A percentile compares a stretch with the other conserved stretches of the same genome.
Conservation (phyloP, 106 monocot species). For the Ottelia alismoides region DNA sequence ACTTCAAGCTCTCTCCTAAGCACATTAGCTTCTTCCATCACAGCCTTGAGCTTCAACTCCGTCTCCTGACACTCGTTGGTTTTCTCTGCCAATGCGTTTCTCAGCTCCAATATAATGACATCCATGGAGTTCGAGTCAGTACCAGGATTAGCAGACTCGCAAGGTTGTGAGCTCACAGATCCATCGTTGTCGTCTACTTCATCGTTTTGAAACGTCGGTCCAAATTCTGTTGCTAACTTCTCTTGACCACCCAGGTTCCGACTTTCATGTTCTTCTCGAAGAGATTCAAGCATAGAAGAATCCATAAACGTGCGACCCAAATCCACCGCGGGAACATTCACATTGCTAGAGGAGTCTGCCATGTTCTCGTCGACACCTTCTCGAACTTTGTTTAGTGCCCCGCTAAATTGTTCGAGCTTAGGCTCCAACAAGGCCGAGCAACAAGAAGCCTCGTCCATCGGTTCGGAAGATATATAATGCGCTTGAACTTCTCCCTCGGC, state of each 20-base stretch:
- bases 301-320: constrained; percentile 47
- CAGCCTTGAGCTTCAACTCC: constrained; percentile 49
- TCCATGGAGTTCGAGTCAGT: constrained; percentile 22
- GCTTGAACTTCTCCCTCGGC: constrained; percentile 29
- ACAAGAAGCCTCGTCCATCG: constrained; percentile 81
- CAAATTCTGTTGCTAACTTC: constrained; percentile 9
- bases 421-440: constrained; percentile 32
- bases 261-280: constrained; percentile 30
- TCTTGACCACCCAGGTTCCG: constrained; percentile 15
- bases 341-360: constrained; percentile 49
- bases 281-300: constrained; percentile 54
- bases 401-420: constrained; percentile 21
- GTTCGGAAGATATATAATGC: constrained; percentile 33
- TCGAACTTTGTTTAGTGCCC: constrained; percentile 26
- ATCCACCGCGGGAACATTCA: constrained; percentile 19
- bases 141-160: constrained; percentile 12
- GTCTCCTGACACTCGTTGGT: constrained; percentile 40
- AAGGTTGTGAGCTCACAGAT: constrained; percentile 12
- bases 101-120: constrained; percentile 29
- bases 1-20: constrained; percentile 65
- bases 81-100: constrained; percentile 47
- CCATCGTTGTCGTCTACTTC: constrained; percentile 13
- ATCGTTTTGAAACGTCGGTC: constrained; percentile 2
- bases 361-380: constrained; percentile 95
- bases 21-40: constrained; percentile 47